Evolutionary conservation across 768 basidiomycete genomes (phyloP).

Genomic region (Pleurotus giganteus): DNA sequence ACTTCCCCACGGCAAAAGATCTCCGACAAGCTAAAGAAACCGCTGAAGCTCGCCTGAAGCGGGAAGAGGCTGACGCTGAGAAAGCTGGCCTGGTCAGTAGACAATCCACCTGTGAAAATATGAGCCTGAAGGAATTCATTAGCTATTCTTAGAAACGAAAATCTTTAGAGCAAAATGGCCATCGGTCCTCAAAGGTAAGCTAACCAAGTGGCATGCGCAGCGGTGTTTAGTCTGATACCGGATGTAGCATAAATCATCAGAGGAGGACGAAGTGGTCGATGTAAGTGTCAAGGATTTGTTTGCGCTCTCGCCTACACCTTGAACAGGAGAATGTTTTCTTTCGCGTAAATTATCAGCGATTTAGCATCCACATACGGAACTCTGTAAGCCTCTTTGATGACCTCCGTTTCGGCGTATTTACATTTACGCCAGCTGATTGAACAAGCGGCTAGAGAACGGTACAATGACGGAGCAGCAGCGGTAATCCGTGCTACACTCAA

Average conservation of each 20-base stretch:
- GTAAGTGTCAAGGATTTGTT: constrained; percentile 38
- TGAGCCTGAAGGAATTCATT: constrained; percentile 18
- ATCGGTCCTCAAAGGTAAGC: constrained; percentile 54
- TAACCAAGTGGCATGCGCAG: neutral
- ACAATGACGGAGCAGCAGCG: constrained; percentile 69
- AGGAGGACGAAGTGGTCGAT: constrained; percentile 60
- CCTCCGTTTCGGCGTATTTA: constrained; percentile 12
- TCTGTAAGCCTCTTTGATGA: constrained; percentile 45
- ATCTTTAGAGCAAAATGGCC: constrained; percentile 44
- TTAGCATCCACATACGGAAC: constrained; percentile 85
- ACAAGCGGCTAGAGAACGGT: constrained; percentile 73
- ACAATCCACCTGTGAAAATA: neutral
- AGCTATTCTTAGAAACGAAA: constrained; percentile 58
- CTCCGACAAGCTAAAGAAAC: constrained; percentile 68
- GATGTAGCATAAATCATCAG: constrained; percentile 42
- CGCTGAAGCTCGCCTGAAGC: constrained; percentile 59
- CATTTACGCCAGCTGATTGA: constrained; percentile 62
- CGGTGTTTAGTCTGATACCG: constrained; percentile 8
- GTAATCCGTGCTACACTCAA: constrained; percentile 74
- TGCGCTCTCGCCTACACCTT: constrained; percentile 10
- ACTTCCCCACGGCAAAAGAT: constrained; percentile 81
- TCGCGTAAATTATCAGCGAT: constrained; percentile 86
- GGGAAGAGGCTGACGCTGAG: constrained; percentile 74
- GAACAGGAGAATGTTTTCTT: constrained; percentile 71
- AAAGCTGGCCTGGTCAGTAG: constrained; percentile 66